A percentile compares a stretch with the other conserved stretches of the same genome.
phyloP scores from a whole-genome alignment of 129 eudicot species.

The Escallonia rubra region DNA sequence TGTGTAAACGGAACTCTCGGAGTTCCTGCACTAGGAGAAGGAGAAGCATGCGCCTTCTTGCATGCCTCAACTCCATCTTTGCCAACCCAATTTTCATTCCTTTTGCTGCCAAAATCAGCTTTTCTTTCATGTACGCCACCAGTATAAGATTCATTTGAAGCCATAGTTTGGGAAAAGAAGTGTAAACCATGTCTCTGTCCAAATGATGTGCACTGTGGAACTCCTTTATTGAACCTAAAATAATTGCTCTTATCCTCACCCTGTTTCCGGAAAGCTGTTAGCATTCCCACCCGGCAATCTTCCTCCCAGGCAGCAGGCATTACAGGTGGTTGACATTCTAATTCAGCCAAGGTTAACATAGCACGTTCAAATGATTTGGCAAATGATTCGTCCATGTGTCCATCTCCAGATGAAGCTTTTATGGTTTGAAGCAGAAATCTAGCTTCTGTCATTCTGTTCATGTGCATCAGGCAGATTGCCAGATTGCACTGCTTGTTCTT shows the following conservation, averaged over 20 bases:
- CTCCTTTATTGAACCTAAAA: background rate
- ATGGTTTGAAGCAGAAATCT: constrained; percentile 52
- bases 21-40: constrained; percentile 2
- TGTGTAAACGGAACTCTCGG: constrained; percentile 50
- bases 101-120: constrained; percentile 17
- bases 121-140: background rate
- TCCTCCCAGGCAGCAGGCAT: constrained; percentile 4
- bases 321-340: constrained; percentile 33
- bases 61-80: constrained; percentile 8
- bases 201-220: constrained; percentile 3
- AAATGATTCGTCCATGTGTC: constrained; percentile 45
- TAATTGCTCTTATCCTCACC: background rate
- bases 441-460: constrained; percentile 69
- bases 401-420: constrained; percentile 25
- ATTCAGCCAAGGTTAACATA: constrained; percentile 43
- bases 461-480: constrained; percentile 77
- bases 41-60: background rate
- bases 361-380: constrained; percentile 84
- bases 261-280: constrained; percentile 13
- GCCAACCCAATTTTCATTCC: background rate
- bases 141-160: background rate
- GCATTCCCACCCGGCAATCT: constrained; percentile 8
- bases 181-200: background rate
- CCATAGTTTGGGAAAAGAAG: background rate
- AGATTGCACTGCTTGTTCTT: constrained; percentile 89